Evolutionary conservation across 371 early-diverging fungal genomes (phyloP), one percentile per base, ranked within the genome.

Genomic region (Apophysomyces elegans): DNA sequence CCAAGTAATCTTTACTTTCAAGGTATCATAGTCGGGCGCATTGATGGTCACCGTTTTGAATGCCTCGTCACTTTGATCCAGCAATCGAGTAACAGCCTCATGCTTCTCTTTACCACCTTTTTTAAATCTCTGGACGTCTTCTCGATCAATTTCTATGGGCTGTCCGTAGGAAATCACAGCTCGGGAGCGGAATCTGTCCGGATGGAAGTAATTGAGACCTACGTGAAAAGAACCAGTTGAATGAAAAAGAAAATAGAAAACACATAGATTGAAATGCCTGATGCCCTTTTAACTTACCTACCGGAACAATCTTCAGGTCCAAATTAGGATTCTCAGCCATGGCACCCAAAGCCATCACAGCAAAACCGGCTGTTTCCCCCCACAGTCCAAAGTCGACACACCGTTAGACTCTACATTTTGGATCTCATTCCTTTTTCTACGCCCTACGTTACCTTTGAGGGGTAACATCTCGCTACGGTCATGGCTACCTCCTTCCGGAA

Each of bases 401-500:
- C 1, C 26, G 32, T 26, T 26, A 26, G 32, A 26, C 32, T 26
- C 26, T 26, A 26, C 2, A 26, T 26, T 26, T 26, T 26, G 32
- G 32, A 26, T 26, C 2, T 26, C 32, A 26, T 26, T 26, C 32
- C 32, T 26, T 2, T 26, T 26, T 26, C 1, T 26, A 2, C 32
- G 3, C 2, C 32, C 32, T 26, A 26, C 32, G 2, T 26, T 79
- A 88, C 87, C 87, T 87, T 98, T 98, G 58, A 99, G 78, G 13
- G 99, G 99, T 57, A 99, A 74, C 88, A 99, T 89, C 64, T 96
- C 93, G 12, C 95, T 84, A 58, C 97, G 91, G 74, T 99, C 99
- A 75, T 99, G 99, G 63, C 92, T 92, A 9, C 99, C 98, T 45
- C 98, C 98, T 75, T 98, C 99, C 4, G 99, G 99, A 75, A 99